A percentile compares a stretch with the other conserved stretches of the same genome.
These are phyloP conservation scores for Zizania latifolia DNA, from an alignment of 176 grass and related monocot genomes.

Conservation along the genomic window DNA sequence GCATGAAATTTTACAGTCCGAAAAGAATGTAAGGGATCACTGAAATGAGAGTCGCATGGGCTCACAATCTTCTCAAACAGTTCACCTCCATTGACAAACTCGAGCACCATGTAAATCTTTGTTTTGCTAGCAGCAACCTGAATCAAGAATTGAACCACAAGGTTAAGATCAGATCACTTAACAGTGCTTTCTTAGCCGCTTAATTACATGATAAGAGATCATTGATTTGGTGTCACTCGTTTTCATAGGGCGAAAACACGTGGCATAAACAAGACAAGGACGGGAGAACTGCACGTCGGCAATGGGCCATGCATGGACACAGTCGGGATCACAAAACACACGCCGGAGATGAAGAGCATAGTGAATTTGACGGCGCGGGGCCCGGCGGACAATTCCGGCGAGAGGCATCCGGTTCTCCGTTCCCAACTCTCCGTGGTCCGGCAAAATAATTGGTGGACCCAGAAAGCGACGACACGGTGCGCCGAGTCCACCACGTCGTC, in stretches of 20 bases:
- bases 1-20: neutral
- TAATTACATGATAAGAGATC: neutral
- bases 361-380: neutral
- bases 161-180: neutral
- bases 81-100: conserved; percentile 80
- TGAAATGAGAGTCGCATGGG: neutral
- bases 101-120: conserved; percentile 93
- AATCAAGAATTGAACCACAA: neutral
- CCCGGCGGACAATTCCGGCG: neutral
- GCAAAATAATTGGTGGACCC: conserved; percentile 19
- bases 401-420: neutral
- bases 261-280: neutral
- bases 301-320: neutral
- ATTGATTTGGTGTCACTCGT: neutral
- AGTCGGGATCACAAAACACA: neutral
- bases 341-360: neutral
- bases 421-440: neutral
- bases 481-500: neutral
- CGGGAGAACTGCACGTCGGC: neutral
- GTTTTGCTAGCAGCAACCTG: conserved; percentile 88
- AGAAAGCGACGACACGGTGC: neutral
- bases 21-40: neutral
- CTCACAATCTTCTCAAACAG: conserved; percentile 83
- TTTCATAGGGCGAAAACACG: neutral
- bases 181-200: neutral